These are phyloP conservation scores for Kwoniella mangroviensis DNA, from an alignment of 768 basidiomycete genomes.

Conservation along the genomic window DNA sequence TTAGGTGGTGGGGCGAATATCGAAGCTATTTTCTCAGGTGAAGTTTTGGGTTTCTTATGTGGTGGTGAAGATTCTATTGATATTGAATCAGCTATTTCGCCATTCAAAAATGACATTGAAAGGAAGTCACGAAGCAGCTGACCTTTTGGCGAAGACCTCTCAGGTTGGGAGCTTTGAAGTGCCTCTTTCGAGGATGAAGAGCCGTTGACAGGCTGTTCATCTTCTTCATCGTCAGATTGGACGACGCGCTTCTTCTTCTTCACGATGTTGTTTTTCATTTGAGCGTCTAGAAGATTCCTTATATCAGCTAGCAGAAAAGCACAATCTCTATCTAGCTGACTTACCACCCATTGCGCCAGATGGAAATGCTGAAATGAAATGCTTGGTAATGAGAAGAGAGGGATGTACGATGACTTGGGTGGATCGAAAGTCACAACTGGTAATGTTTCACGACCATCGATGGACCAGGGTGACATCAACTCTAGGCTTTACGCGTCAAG, in stretches of 20 bases:
- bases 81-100: background rate
- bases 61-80: slow-evolving; percentile 34
- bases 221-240: slow-evolving; percentile 43
- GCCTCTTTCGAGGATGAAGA: background rate
- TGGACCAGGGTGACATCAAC: slow-evolving; percentile 14
- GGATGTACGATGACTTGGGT: background rate
- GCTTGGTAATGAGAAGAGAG: background rate
- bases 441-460: slow-evolving; percentile 3
- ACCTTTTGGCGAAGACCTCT: slow-evolving; percentile 3
- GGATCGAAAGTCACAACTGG: slow-evolving; percentile 1
- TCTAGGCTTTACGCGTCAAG: slow-evolving; percentile 24
- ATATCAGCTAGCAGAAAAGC: too few species aligned
- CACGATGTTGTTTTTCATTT: slow-evolving; percentile 18
- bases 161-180: background rate
- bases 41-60: slow-evolving; percentile 43
- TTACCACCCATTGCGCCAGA: slow-evolving; percentile 34
- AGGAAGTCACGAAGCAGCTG: background rate
- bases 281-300: too few species aligned
- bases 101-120: too few species aligned
- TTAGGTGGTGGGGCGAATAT: slow-evolving; percentile 39
- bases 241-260: slow-evolving; percentile 47
- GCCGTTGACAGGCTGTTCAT: slow-evolving; percentile 5
- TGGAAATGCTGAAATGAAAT: background rate
- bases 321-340: too few species aligned
- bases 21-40: slow-evolving; percentile 27